phyloP scores from a whole-genome alignment of 805 yeast genomes.

The Pichia phayaonensis region DNA sequence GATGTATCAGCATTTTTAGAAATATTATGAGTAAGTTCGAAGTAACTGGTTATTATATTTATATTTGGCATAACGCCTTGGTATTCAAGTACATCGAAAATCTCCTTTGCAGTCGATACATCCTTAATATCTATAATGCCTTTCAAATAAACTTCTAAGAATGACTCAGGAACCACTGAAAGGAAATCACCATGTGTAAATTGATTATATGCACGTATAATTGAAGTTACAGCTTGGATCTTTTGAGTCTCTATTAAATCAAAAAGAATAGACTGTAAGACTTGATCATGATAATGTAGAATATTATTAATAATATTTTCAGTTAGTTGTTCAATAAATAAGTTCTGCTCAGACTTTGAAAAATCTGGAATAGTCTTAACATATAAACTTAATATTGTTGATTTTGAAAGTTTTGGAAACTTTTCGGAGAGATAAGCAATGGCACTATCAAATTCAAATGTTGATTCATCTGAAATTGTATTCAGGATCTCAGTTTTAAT shows the following conservation, averaged over 20 bases:
- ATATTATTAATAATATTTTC: conserved; percentile 7
- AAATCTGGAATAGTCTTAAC: conserved; percentile 4
- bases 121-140: conserved; percentile 7
- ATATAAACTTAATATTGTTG: conserved; percentile 1
- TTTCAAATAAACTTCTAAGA: neutral
- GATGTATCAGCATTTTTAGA: conserved; percentile 14
- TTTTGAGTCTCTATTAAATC: neutral
- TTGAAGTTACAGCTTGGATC: neutral
- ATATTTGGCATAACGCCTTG: conserved; percentile 12
- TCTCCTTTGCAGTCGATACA: conserved; percentile 14
- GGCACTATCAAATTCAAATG: neutral
- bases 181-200: neutral
- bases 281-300: conserved; percentile 11
- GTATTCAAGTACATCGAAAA: conserved; percentile 11
- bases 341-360: neutral
- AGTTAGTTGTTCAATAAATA: conserved; percentile 2
- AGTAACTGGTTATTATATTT: conserved; percentile 11
- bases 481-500: neutral
- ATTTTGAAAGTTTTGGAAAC: conserved; percentile 1
- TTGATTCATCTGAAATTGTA: neutral
- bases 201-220: conserved; percentile 4
- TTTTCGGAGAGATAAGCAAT: neutral
- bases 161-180: neutral
- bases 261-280: conserved; percentile 1
- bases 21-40: conserved; percentile 10